Conservation (phyloP, 2,329 filamentous ascomycete genomes). For the Aureobasidium sp. region DNA sequence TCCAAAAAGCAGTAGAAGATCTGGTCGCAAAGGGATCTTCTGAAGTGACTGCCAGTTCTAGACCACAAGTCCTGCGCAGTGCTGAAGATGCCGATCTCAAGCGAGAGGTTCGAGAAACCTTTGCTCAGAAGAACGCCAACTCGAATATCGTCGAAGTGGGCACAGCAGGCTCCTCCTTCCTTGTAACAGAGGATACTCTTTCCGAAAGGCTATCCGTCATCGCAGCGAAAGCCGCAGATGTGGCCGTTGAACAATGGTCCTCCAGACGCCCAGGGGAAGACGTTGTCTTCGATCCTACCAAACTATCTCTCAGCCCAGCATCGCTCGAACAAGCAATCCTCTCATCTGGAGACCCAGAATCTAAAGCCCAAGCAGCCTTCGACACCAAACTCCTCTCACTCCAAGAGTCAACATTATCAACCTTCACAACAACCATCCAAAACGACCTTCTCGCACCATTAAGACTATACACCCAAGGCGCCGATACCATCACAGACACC, state of each 20-base stretch:
- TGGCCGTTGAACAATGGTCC: not conserved
- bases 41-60: not conserved
- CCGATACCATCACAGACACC: slow-evolving; percentile 22
- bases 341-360: not conserved
- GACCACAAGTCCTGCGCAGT: not conserved
- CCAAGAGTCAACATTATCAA: not conserved
- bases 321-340: not conserved
- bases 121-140: not conserved
- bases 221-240: not conserved
- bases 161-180: not conserved
- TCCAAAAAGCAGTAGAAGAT: not conserved
- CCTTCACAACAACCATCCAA: slow-evolving; percentile 15
- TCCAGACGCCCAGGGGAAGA: slow-evolving; percentile 2
- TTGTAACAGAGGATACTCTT: not conserved
- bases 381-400: not conserved
- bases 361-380: not conserved
- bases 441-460: slow-evolving; percentile 23
- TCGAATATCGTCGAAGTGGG: not conserved
- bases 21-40: not conserved
- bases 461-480: slow-evolving; percentile 24
- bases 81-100: not conserved
- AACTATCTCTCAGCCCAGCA: not conserved
- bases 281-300: not conserved
- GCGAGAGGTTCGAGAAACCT: not conserved
- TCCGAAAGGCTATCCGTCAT: not conserved